Base-by-base conservation (phyloP, 805 yeast genomes). In the Starmerella geochares region DNA sequence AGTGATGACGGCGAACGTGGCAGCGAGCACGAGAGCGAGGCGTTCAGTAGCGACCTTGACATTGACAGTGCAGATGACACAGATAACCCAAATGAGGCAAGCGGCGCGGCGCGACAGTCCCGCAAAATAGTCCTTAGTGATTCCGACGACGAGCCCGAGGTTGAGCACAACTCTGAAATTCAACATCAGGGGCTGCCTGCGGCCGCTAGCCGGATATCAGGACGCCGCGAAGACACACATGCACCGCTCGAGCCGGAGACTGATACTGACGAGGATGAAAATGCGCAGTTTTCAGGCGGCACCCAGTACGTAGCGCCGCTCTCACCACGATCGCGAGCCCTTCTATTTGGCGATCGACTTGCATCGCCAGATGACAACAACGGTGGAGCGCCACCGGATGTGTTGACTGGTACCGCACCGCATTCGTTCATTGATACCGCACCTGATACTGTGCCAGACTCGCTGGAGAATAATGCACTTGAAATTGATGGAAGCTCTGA, bases 231-330 rank as follows among this genome's bases (percentile, higher is more conserved):
- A 17, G n/a, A 5, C 3, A 33, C 8, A 8, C 37, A 33, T 6
- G 16, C 37, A 4, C 21, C 13, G 9, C 21, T 21, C 3, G 37
- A 33, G 13, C 37, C 37, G 2, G 50, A 39, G 20, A 28, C 32
- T 1, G 43, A 23, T 19, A 14, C 33, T 3, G 43, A 35, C 13
- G 29, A 21, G 29, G 46, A 37, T 9, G 43, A 29, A 14, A 40
- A 25, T 13, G 43, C 6, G 21, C 25, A 16, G 14, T 17, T 16
- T 9, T 27, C 25, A 9, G 50, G 48, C 21, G 52, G 50, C 20
- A 50, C 55, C 2, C 54, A 53, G 35, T 37, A 37, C 14, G 48
- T 48, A 3, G 38, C 39, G 10, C 52, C 52, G 4, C 43, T 48
- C 8, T 28, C 48, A 2, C 27, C 42, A 10, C 17, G 17, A 9